Percentiles rank a stretch among this genome's conserved stretches.
phyloP scores from a whole-genome alignment of 192 early-diverging fungal genomes.

The Podila epigama region DNA sequence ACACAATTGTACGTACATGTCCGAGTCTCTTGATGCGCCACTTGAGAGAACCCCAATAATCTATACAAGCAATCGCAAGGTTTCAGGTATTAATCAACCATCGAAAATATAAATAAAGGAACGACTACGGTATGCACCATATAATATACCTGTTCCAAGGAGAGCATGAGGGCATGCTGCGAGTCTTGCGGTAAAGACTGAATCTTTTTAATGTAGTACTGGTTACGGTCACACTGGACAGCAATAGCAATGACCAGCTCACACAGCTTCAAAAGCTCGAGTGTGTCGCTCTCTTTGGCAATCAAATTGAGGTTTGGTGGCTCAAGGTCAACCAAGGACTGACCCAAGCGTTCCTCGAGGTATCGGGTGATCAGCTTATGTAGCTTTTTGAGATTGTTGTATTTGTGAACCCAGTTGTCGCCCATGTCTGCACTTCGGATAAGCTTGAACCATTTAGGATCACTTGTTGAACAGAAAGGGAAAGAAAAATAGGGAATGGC shows the following conservation, averaged over 20 bases:
- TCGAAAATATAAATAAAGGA: slow-evolving; percentile 6
- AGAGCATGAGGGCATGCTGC: slow-evolving; percentile 90
- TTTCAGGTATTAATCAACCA: neutral
- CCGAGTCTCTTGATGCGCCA: slow-evolving; percentile 23
- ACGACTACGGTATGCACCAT: neutral
- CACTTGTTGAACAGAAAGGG: too few species aligned
- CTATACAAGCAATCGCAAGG: slow-evolving; percentile 8
- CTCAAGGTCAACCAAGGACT: slow-evolving; percentile 64
- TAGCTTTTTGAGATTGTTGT: slow-evolving; percentile 92
- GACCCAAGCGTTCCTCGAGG: slow-evolving; percentile 88
- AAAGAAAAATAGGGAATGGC: too few species aligned
- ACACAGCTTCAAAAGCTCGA: slow-evolving; percentile 82
- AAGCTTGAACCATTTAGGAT: slow-evolving; percentile 90
- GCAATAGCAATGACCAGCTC: slow-evolving; percentile 84
- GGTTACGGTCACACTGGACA: slow-evolving; percentile 88
- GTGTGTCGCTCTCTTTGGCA: slow-evolving; percentile 76
- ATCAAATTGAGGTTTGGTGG: slow-evolving; percentile 84
- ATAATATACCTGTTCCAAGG: slow-evolving; percentile 78
- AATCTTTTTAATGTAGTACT: slow-evolving; percentile 85
- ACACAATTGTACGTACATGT: slow-evolving; percentile 17
- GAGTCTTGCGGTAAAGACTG: slow-evolving; percentile 71
- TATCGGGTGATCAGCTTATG: slow-evolving; percentile 84
- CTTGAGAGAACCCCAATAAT: slow-evolving; percentile 38
- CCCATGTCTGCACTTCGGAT: slow-evolving; percentile 73
- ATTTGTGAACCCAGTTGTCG: slow-evolving; percentile 95